phyloP scores from a whole-genome alignment of 2,329 filamentous ascomycete genomes.

The Aspergillus alliaceus region DNA sequence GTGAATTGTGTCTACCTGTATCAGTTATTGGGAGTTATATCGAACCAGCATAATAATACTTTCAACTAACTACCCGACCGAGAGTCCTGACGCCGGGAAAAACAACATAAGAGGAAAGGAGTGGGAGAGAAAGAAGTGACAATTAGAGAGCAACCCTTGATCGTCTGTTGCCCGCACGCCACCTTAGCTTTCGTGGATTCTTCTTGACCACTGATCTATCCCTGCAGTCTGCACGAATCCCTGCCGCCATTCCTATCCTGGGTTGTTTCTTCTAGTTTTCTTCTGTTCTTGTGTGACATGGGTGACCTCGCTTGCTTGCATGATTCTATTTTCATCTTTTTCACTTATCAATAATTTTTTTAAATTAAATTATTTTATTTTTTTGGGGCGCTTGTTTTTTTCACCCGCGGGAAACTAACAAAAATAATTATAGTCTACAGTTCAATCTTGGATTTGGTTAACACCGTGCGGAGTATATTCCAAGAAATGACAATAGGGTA shows the following conservation, averaged over 20 bases:
- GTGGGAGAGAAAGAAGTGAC: neutral
- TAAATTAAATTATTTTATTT: neutral
- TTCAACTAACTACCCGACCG: neutral
- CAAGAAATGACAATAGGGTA: neutral
- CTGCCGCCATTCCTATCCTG: constrained; percentile 16
- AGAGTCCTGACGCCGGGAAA: neutral
- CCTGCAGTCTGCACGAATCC: constrained; percentile 22
- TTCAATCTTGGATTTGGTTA: neutral
- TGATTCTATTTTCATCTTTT: constrained; percentile 2
- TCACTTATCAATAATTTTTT: neutral
- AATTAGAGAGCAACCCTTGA: constrained; percentile 6
- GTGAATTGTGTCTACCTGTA: neutral
- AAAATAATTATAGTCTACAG: no score
- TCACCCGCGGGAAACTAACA: no score
- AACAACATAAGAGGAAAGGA: neutral
- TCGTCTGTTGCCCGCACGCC: constrained; percentile 19
- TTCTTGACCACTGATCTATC: constrained; percentile 21
- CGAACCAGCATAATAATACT: neutral
- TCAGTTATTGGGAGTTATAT: neutral
- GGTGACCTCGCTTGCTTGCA: constrained; percentile 23
- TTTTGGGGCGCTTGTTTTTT: no score
- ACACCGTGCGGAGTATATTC: neutral
- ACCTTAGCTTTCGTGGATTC: constrained; percentile 23
- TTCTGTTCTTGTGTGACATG: constrained; percentile 21
- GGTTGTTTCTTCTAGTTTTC: constrained; percentile 13